Conservation (phyloP, 2,329 filamentous ascomycete species). For the Orbilia quercus region DNA sequence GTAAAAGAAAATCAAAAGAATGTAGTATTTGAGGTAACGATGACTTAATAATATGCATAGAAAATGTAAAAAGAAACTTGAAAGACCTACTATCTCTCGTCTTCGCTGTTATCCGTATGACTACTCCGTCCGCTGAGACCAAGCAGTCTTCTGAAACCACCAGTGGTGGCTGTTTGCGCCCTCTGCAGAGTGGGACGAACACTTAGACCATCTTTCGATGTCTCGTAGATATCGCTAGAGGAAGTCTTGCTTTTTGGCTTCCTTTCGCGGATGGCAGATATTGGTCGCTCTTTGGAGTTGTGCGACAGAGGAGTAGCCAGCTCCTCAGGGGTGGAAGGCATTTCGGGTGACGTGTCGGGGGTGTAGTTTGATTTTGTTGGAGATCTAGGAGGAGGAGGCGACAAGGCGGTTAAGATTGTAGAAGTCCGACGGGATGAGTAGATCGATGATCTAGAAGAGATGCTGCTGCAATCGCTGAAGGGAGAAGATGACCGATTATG, state of each 20-base stretch:
- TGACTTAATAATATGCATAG: constrained; percentile 9
- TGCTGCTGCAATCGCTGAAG: constrained; percentile 51
- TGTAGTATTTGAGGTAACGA: constrained; percentile 16
- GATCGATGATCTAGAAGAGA: constrained; percentile 39
- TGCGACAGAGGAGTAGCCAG: constrained; percentile 46
- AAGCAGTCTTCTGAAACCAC: constrained; percentile 46
- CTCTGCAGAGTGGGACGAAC: constrained; percentile 48
- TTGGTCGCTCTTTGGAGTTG: constrained; percentile 49
- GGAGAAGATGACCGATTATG: constrained; percentile 35
- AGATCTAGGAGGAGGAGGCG: constrained; percentile 42
- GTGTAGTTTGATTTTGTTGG: constrained; percentile 24
- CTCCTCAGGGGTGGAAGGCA: constrained; percentile 46
- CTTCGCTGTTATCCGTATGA: constrained; percentile 46
- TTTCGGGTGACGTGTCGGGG: constrained; percentile 43
- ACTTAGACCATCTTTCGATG: constrained; percentile 28
- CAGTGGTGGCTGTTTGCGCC: constrained; percentile 41
- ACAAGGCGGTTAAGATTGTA: constrained; percentile 43
- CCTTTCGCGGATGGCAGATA: constrained; percentile 50
- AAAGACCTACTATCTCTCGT: constrained; percentile 52
- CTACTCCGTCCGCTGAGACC: constrained; percentile 45
- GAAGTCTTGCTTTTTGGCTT: constrained; percentile 39
- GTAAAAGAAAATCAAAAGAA: too few relatives aligned
- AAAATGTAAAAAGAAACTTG: constrained; percentile 17
- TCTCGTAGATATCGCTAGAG: constrained; percentile 41
- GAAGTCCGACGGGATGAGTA: constrained; percentile 41